Percentiles rank a stretch among this genome's conserved stretches.
Conservation (phyloP, 331 rosid species). For the Prunus yedoensis region DNA sequence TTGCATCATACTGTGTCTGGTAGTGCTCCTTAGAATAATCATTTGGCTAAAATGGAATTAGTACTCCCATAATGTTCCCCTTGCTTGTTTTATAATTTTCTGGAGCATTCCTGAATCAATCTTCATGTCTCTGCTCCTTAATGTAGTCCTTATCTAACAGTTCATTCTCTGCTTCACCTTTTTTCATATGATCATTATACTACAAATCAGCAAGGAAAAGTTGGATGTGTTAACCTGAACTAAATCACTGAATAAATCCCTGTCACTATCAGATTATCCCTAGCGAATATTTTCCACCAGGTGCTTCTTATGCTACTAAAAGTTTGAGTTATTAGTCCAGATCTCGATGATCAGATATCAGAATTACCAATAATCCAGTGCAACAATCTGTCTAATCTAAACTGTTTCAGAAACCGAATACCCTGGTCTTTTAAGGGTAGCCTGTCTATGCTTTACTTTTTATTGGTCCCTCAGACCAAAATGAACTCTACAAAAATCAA, state of each 20-base stretch:
- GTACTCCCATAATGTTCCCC: background rate
- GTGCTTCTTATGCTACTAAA: background rate
- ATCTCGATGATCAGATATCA: background rate
- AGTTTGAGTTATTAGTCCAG: background rate
- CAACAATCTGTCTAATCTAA: background rate
- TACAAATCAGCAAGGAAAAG: background rate
- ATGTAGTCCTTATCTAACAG: background rate
- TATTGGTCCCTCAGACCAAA: too few relatives aligned
- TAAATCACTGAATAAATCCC: background rate
- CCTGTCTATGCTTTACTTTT: background rate
- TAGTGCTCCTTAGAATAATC: background rate
- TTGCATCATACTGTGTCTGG: slow-evolving; percentile 12
- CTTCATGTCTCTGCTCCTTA: background rate
- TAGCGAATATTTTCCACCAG: background rate
- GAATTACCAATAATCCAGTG: background rate
- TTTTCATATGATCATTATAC: background rate
- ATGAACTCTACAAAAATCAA: too few relatives aligned
- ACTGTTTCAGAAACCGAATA: background rate
- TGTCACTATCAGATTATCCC: background rate
- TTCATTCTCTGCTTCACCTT: background rate
- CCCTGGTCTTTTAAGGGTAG: background rate
- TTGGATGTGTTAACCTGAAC: background rate
- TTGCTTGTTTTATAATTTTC: background rate
- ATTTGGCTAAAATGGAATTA: background rate
- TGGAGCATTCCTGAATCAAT: background rate